These are phyloP conservation scores for Cyclostephanos invisitatus DNA, from an alignment of 108 stramenopile species.

Conservation along the genomic window DNA sequence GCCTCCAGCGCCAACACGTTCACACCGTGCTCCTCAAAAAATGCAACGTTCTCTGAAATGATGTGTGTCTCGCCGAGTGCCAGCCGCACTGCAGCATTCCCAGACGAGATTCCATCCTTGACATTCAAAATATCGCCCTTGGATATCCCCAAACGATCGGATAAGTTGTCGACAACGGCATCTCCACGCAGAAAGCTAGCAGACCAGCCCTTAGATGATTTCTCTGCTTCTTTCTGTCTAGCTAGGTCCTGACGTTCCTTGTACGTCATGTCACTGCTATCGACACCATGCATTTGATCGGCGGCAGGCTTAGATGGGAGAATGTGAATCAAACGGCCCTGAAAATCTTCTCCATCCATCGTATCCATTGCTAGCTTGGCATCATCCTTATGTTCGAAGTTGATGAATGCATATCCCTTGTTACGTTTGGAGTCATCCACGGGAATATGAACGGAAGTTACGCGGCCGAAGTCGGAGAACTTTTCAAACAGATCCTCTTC, in stretches of 20 bases:
- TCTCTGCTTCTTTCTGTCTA: slow-evolving; percentile 81
- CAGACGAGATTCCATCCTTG: slow-evolving; percentile 83
- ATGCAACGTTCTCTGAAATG: slow-evolving; percentile 91
- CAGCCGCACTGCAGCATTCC: slow-evolving; percentile 91
- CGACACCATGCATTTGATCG: slow-evolving; percentile 23
- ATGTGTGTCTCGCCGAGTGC: slow-evolving; percentile 96
- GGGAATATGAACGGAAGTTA: slow-evolving; percentile 91
- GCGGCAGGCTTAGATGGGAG: slow-evolving; percentile 70
- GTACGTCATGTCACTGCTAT: slow-evolving; percentile 58
- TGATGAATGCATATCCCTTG: slow-evolving; percentile 96
- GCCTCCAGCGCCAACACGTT: slow-evolving; percentile 87
- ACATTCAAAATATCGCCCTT: slow-evolving; percentile 93
- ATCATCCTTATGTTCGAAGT: slow-evolving; percentile 60
- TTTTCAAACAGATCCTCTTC: slow-evolving; percentile 90
- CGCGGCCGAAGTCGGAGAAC: slow-evolving; percentile 72
- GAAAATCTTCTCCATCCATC: slow-evolving; percentile 80
- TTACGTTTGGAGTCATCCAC: slow-evolving; percentile 86
- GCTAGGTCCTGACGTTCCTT: slow-evolving; percentile 89
- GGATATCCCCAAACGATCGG: slow-evolving; percentile 81
- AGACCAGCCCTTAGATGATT: slow-evolving; percentile 81
- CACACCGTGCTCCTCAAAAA: slow-evolving; percentile 87
- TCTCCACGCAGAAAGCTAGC: slow-evolving; percentile 94
- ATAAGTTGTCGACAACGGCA: slow-evolving; percentile 93
- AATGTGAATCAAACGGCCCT: slow-evolving; percentile 88
- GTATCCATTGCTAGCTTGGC: slow-evolving; percentile 62